Evolutionary conservation across 768 basidiomycete species (phyloP).

Genomic region (Mycena galopus): DNA sequence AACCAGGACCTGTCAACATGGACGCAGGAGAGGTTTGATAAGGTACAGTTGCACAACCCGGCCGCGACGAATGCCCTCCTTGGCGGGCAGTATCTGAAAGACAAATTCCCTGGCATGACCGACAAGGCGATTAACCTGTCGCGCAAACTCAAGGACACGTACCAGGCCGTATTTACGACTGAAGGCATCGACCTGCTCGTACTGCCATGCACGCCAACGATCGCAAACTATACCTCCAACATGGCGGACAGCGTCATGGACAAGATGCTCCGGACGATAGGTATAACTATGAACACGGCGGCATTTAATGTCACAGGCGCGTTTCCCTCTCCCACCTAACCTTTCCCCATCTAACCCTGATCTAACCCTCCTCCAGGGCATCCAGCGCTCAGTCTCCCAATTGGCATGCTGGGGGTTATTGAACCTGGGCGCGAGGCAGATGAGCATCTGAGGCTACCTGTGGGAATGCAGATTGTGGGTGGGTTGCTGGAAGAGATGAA

Average conservation of each 20-base stretch:
- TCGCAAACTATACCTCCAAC: conserved; percentile 46
- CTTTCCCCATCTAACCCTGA: no score
- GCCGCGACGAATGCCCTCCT: conserved; percentile 22
- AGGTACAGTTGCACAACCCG: conserved; percentile 39
- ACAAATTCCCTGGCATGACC: conserved; percentile 27
- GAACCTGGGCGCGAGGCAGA: conserved; percentile 44
- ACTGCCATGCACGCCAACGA: conserved; percentile 53
- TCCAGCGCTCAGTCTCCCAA: conserved; percentile 57
- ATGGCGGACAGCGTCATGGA: conserved; percentile 42
- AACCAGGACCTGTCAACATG: conserved; percentile 49
- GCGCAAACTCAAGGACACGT: conserved; percentile 50
- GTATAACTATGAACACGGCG: conserved; percentile 46
- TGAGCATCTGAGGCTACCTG: conserved; percentile 52
- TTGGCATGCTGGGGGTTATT: conserved; percentile 49
- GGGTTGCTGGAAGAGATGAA: conserved; percentile 56
- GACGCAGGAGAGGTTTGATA: conserved; percentile 54
- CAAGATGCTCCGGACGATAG: conserved; percentile 45
- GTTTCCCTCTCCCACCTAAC: no score
- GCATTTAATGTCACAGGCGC: conserved; percentile 46
- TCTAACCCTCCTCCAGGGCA: no score
- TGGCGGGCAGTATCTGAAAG: conserved; percentile 28
- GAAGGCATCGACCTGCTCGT: conserved; percentile 49
- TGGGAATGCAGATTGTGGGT: conserved; percentile 60
- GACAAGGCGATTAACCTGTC: conserved; percentile 55
- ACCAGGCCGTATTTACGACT: conserved; percentile 44